phyloP scores from a whole-genome alignment of 148 eudicot species.

The Diospyros lotus region DNA sequence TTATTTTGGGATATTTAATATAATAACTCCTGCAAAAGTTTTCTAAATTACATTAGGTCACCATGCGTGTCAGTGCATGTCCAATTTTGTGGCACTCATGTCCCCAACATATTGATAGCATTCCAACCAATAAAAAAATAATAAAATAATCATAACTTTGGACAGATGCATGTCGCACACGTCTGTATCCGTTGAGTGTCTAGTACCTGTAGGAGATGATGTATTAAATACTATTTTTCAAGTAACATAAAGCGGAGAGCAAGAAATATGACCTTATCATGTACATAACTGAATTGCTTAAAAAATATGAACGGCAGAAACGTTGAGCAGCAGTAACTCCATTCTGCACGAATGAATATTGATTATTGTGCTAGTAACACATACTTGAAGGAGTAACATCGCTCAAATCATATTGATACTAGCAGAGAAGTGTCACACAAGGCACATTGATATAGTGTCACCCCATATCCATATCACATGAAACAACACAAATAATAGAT shows the following conservation, averaged over 20 bases:
- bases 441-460: background rate
- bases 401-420: background rate
- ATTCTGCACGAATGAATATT: constrained; percentile 40
- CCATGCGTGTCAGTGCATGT: too few relatives aligned
- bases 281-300: constrained; percentile 91
- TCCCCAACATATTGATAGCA: too few relatives aligned
- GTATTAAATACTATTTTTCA: background rate
- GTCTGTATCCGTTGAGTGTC: too few relatives aligned
- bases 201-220: background rate
- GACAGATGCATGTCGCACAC: too few relatives aligned
- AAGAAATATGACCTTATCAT: constrained; percentile 71
- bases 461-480: background rate
- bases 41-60: too few relatives aligned
- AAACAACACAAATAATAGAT: background rate
- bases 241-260: constrained; percentile 4
- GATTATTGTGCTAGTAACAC: background rate
- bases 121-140: too few relatives aligned
- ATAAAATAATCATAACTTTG: too few relatives aligned
- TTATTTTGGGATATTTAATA: too few relatives aligned
- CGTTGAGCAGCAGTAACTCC: constrained; percentile 79
- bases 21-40: too few relatives aligned
- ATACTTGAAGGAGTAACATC: constrained; percentile 8
- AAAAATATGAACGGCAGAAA: constrained; percentile 70
- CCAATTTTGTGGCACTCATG: too few relatives aligned
- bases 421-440: background rate